Conservation (phyloP, 2,329 filamentous ascomycete genomes). For the Zalaria obscura region DNA sequence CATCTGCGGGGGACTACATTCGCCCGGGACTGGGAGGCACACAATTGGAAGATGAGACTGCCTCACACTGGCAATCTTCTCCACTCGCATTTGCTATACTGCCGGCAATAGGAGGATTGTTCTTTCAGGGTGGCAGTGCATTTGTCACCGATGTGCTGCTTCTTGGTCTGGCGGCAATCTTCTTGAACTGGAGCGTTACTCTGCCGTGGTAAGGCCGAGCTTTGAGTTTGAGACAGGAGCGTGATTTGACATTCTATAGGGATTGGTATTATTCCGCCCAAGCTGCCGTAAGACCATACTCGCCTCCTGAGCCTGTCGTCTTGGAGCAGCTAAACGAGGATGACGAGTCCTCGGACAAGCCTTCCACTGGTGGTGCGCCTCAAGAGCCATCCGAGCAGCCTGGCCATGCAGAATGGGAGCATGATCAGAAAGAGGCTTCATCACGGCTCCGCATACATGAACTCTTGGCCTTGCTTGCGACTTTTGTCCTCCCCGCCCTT, state of each 20-base stretch:
- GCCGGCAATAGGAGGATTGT: slow-evolving; percentile 68
- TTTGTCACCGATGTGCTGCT: slow-evolving; percentile 78
- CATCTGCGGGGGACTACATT: slow-evolving; percentile 58
- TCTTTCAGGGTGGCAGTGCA: slow-evolving; percentile 73
- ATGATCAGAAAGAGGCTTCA: slow-evolving; percentile 25
- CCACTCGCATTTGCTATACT: slow-evolving; percentile 73
- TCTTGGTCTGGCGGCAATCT: slow-evolving; percentile 64
- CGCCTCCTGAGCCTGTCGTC: not conserved
- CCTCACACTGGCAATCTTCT: slow-evolving; percentile 62
- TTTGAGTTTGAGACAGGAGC: not conserved
- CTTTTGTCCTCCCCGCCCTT: slow-evolving; percentile 63
- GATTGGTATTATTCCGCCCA: slow-evolving; percentile 40
- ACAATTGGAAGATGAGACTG: slow-evolving; percentile 25
- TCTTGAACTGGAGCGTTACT: slow-evolving; percentile 84
- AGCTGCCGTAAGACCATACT: slow-evolving; percentile 9
- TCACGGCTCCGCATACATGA: slow-evolving; percentile 62
- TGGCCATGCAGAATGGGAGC: slow-evolving; percentile 8
- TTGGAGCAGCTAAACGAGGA: slow-evolving; percentile 4
- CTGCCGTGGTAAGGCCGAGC: slow-evolving; percentile 58
- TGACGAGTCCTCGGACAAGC: slow-evolving; percentile 7
- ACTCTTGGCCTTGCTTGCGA: slow-evolving; percentile 57
- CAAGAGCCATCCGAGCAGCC: too few species aligned
- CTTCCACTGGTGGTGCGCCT: too few species aligned
- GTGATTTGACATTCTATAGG: slow-evolving; percentile 15
- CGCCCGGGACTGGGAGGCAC: slow-evolving; percentile 29